phyloP scores from a whole-genome alignment of 2,329 filamentous ascomycete genomes.

The Pseudopyricularia javanii region DNA sequence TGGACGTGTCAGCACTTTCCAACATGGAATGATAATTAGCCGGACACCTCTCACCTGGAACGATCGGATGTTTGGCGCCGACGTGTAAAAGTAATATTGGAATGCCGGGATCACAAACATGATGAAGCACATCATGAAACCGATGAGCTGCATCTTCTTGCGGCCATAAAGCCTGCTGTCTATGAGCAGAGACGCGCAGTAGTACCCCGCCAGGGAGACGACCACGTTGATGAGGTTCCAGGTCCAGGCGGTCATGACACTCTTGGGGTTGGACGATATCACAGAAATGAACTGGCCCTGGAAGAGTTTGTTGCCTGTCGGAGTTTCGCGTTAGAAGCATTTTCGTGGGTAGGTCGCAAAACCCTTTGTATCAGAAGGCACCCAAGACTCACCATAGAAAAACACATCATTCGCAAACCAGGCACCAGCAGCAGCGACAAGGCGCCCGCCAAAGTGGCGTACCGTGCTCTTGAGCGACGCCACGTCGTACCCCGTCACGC shows the following conservation, averaged over 20 bases:
- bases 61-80: conserved; percentile 56
- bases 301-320: background rate
- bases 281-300: conserved; percentile 52
- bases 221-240: conserved; percentile 90
- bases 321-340: no score
- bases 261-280: conserved; percentile 55
- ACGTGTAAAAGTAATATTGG: conserved; percentile 73
- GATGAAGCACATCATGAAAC: conserved; percentile 87
- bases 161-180: conserved; percentile 95
- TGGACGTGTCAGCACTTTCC: background rate
- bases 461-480: conserved; percentile 68
- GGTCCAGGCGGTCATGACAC: conserved; percentile 76
- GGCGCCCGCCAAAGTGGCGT: conserved; percentile 71
- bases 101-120: conserved; percentile 89
- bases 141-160: conserved; percentile 91
- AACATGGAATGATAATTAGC: background rate
- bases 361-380: no score
- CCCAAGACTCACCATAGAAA: conserved; percentile 56
- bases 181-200: conserved; percentile 76
- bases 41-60: conserved; percentile 37
- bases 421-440: conserved; percentile 73
- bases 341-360: no score
- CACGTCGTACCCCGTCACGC: conserved; percentile 89
- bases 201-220: conserved; percentile 80
- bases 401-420: conserved; percentile 98